Evolutionary conservation across 768 basidiomycete species (phyloP), one percentile per base, ranked within the genome.

Genomic region (Trametes punicea): DNA sequence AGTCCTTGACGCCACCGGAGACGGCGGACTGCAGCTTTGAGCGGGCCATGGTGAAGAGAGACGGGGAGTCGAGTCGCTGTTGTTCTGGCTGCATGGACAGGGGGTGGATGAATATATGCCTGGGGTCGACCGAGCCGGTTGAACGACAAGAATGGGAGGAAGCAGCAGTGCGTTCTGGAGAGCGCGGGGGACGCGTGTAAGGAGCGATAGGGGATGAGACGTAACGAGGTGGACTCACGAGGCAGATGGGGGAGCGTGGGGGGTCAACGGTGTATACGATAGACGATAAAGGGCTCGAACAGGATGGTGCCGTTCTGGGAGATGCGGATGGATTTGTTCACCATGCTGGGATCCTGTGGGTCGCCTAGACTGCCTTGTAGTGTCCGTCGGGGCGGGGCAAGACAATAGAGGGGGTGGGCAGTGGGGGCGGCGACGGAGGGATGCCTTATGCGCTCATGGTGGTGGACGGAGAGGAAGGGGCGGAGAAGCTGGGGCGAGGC

Each of bases 281-380:
- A 83, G 72, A 89, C 88, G 73, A 89, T 85, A 77, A 87, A 84
- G 59, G 89, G 89, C 77, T 90, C 88, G 72, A 91, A 91, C 69
- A 90, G 82, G 58, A 90, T 81, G 73, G 87, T 85, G 78, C 89
- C 88, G 87, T 89, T 85, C 79, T 84, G 87, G 69, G 86, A 85
- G 73, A 78, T 85, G 64, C 85, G 87, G 69, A 83, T 77, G 70
- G 84, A 83, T 83, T 84, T 88, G 77, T 89, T 84, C 79, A 90
- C 86, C 89, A 91, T 92, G 78, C 71, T 81, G 71, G 65, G 62
- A 68, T 62, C 62, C 46, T n/a, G 46, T 56, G 58, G 61, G 56
- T 59, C 69, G 68, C 67, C 69, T 64, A 60, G 60, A 62, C 64
- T 64, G 58, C 62, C 62, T 30, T 36, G 39, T 16, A 21, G 57